Evolutionary conservation across 1,284 basidiomycete species (phyloP), one percentile per base, ranked within the genome.

Genomic region (Erythrobasidium hasegawianum): DNA sequence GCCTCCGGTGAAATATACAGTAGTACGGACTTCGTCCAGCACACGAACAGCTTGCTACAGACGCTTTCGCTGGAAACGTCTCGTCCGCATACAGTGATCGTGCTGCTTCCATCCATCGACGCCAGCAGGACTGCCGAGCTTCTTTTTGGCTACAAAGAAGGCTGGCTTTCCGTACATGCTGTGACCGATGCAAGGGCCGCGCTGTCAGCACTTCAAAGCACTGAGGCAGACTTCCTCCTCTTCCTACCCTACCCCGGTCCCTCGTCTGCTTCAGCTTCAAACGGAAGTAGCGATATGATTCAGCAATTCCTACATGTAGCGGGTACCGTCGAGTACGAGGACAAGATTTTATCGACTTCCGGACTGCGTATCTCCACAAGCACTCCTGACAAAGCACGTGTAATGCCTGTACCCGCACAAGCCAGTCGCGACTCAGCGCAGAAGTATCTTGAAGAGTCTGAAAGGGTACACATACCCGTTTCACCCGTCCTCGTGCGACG

Each of bases 231-330:
- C 20, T 59, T 38, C 22, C 47, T 61, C 14, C 50, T 54, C 11
- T 38, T 61, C 11, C 24, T 61, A 9, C 20, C 13, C 2, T 61
- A 49, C 13, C 59, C 59, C 4, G n/a, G 10, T 16, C 1, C 33
- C 1, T 11, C 2, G 7, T 33, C 4, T 11, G 33, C 33, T 11
- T 33, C 33, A 11, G 33, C 33, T 33, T 5, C 33, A 33, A 11
- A 33, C 33, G 33, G 11, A 4, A 33, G 11, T 11, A 33, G 33
- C 33, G 5, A 33, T 4, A 5, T 33, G 11, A 5, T 33, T 5
- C 33, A 33, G 33, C 33, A 40, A 11, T 10, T 62, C 1, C 24
- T 64, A 2, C 61, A 64, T 13, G 40, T 47, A 20, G 54, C 61
- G 0, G 61, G 54, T 8, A 64, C 53, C 3, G 53, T 47, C 29